Percentiles rank a stretch among this genome's conserved stretches.
These are phyloP conservation scores for Beauveria sp. DNA, from an alignment of 2,329 filamentous ascomycete species.

Conservation along the genomic window DNA sequence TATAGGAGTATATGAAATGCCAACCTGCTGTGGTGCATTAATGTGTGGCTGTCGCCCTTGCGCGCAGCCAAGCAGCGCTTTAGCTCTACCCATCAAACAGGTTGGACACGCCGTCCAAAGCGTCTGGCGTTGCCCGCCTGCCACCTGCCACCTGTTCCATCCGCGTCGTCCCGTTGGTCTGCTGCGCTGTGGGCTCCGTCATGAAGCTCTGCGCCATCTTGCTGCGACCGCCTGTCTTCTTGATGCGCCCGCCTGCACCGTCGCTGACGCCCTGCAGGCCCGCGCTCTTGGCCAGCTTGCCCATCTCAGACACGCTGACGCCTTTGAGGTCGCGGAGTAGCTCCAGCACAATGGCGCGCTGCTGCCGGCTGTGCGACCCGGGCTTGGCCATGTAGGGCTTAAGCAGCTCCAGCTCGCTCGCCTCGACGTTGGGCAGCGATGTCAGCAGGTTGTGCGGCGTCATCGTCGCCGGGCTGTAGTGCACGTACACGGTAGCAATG, in stretches of 20 bases:
- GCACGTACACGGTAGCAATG: slow-evolving; percentile 76
- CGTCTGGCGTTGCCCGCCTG: slow-evolving; percentile 38
- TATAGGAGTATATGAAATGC: neutral
- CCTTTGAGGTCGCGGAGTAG: slow-evolving; percentile 81
- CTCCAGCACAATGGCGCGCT: slow-evolving; percentile 75
- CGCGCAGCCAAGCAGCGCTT: neutral
- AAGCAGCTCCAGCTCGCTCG: slow-evolving; percentile 57
- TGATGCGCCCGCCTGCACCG: slow-evolving; percentile 25
- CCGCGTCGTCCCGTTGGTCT: slow-evolving; percentile 21
- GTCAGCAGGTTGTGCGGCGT: slow-evolving; percentile 72
- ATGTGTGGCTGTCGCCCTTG: neutral
- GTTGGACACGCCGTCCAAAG: slow-evolving; percentile 46
- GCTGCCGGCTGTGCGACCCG: slow-evolving; percentile 59
- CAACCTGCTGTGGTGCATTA: neutral
- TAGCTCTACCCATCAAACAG: slow-evolving; percentile 34
- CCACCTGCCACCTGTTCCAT: slow-evolving; percentile 20
- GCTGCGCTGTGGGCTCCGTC: slow-evolving; percentile 37
- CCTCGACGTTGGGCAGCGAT: slow-evolving; percentile 68
- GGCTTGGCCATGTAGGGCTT: slow-evolving; percentile 53
- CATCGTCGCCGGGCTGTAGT: slow-evolving; percentile 61
- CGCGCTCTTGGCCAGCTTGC: slow-evolving; percentile 60
- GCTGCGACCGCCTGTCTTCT: slow-evolving; percentile 37
- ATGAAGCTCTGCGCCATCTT: slow-evolving; percentile 62
- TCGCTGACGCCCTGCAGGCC: slow-evolving; percentile 20
- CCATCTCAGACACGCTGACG: slow-evolving; percentile 87